phyloP scores from a whole-genome alignment of 2,329 filamentous ascomycete species.

The Nemania bipapillata region DNA sequence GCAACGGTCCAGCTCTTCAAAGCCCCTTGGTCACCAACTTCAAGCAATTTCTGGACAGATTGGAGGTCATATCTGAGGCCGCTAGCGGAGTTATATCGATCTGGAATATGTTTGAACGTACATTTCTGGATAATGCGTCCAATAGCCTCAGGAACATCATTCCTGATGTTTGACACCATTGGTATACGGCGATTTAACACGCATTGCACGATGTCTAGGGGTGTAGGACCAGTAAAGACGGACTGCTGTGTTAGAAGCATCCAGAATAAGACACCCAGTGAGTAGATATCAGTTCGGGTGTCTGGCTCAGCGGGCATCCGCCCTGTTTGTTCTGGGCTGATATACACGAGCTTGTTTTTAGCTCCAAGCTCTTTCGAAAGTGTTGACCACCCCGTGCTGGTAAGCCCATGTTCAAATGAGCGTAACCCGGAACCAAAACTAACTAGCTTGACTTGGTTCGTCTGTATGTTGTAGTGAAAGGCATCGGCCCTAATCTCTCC shows the following conservation, averaged over 20 bases:
- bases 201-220: slow-evolving; percentile 90
- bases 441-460: slow-evolving; percentile 78
- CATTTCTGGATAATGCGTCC: slow-evolving; percentile 89
- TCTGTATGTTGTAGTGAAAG: slow-evolving; percentile 83
- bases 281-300: slow-evolving; percentile 92
- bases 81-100: slow-evolving; percentile 89
- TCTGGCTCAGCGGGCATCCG: slow-evolving; percentile 93
- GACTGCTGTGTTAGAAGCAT: slow-evolving; percentile 81
- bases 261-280: slow-evolving; percentile 89
- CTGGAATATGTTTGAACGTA: slow-evolving; percentile 86
- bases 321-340: slow-evolving; percentile 94
- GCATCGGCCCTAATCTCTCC: slow-evolving; percentile 91
- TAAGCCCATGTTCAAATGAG: slow-evolving; percentile 89
- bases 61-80: slow-evolving; percentile 84
- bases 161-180: slow-evolving; percentile 77
- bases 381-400: slow-evolving; percentile 84
- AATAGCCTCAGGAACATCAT: slow-evolving; percentile 85
- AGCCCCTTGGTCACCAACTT: slow-evolving; percentile 76
- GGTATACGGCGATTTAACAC: slow-evolving; percentile 83
- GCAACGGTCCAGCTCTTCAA: slow-evolving; percentile 80
- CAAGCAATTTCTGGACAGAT: slow-evolving; percentile 77
- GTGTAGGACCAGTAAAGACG: slow-evolving; percentile 81
- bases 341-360: slow-evolving; percentile 88
- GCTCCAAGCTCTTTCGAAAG: slow-evolving; percentile 85
- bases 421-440: slow-evolving; percentile 87